Evolutionary conservation across 2,329 filamentous ascomycete genomes (phyloP).

Genomic region (Blastomyces silverae): DNA sequence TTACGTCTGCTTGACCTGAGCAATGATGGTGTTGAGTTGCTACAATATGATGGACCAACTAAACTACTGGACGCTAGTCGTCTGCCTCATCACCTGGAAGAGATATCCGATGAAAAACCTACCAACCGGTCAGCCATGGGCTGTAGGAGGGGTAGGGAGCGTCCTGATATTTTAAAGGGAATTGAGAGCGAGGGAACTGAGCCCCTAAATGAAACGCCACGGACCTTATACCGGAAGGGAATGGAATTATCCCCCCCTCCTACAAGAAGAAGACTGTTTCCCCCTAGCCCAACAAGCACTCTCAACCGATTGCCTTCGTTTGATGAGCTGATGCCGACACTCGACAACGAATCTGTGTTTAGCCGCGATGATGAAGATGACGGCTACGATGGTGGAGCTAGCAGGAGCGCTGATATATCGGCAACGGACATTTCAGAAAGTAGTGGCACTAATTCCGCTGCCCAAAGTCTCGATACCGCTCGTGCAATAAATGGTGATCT

Average conservation of each 20-base stretch:
- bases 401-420: not conserved
- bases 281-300: constrained; percentile 14
- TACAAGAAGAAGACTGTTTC: constrained; percentile 13
- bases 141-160: not conserved
- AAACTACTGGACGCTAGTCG: not conserved
- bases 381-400: not conserved
- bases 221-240: constrained; percentile 12
- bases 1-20: constrained; percentile 11
- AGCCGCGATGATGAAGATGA: not conserved
- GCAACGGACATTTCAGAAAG: not conserved
- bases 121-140: not conserved
- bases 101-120: not conserved
- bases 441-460: not conserved
- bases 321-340: not conserved
- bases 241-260: constrained; percentile 10
- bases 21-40: constrained; percentile 7
- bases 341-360: not conserved
- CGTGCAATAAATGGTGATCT: not conserved
- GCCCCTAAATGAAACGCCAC: not conserved
- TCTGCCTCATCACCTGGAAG: not conserved
- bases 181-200: not conserved
- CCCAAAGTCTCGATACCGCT: not conserved
- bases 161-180: not conserved
- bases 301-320: constrained; percentile 2
- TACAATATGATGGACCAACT: not conserved